These are phyloP conservation scores for Aspergillus amoenus DNA, from an alignment of 2,329 filamentous ascomycete species.

Conservation along the genomic window DNA sequence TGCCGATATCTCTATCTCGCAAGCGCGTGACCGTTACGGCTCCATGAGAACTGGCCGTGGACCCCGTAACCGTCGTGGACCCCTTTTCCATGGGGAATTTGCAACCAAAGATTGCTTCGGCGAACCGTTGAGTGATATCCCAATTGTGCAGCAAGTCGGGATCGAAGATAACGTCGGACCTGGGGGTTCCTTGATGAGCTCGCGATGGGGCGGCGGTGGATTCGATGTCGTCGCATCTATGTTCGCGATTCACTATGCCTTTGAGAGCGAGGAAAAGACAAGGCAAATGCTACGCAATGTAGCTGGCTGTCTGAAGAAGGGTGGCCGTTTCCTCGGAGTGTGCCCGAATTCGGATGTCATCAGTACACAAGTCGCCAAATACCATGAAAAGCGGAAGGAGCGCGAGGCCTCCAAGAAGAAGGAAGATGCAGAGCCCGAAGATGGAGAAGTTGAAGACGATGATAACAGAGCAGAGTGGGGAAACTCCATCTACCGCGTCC, in stretches of 20 bases:
- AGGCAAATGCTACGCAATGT: slow-evolving; percentile 93
- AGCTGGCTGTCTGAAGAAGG: slow-evolving; percentile 84
- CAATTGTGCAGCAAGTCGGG: slow-evolving; percentile 80
- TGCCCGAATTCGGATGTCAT: slow-evolving; percentile 97
- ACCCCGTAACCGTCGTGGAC: slow-evolving; percentile 54
- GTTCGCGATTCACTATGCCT: slow-evolving; percentile 99
- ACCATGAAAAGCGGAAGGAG: slow-evolving; percentile 61
- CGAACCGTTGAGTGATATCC: slow-evolving; percentile 75
- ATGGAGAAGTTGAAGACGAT: slow-evolving; percentile 59
- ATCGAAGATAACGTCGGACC: slow-evolving; percentile 72
- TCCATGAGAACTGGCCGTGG: slow-evolving; percentile 62
- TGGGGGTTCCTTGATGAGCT: slow-evolving; percentile 54
- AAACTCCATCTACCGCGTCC: slow-evolving; percentile 87
- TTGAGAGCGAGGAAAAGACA: slow-evolving; percentile 87
- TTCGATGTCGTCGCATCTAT: slow-evolving; percentile 98
- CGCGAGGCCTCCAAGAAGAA: slow-evolving; percentile 44
- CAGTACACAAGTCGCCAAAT: slow-evolving; percentile 71
- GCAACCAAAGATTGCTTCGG: slow-evolving; percentile 90
- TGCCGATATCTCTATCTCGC: slow-evolving; percentile 86
- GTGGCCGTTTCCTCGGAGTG: slow-evolving; percentile 88
- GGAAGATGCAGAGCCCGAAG: slow-evolving; percentile 37
- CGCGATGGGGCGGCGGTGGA: slow-evolving; percentile 69
- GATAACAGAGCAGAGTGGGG: slow-evolving; percentile 73
- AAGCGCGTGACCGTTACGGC: slow-evolving; percentile 80
- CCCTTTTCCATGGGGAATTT: slow-evolving; percentile 82